phyloP scores from a whole-genome alignment of 306 rosid species.

The Cajanus cajan region DNA sequence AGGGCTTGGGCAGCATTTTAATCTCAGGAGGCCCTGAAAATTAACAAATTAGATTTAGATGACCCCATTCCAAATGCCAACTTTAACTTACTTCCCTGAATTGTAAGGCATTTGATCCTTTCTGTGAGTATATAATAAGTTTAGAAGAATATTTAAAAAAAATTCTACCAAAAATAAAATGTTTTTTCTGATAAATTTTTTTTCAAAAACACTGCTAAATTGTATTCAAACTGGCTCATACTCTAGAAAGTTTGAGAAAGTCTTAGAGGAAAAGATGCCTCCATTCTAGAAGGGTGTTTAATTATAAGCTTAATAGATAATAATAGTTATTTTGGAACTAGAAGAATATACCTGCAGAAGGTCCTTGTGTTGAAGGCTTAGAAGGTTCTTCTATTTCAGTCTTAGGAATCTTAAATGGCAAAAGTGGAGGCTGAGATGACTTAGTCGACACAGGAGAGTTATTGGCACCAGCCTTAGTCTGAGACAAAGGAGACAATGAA shows the following conservation, averaged over 20 bases:
- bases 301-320: not conserved
- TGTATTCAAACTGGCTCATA: no score
- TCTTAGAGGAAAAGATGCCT: constrained; percentile 26
- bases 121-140: no score
- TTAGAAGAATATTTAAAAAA: no score
- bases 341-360: not conserved
- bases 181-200: no score
- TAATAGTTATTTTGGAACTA: no score
- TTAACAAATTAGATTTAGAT: constrained; percentile 47
- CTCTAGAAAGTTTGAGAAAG: constrained; percentile 32
- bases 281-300: constrained; percentile 31
- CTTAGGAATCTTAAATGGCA: no score
- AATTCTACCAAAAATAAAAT: no score
- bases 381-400: no score
- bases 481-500: constrained; percentile 30
- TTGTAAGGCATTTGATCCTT: constrained; percentile 36
- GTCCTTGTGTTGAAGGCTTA: constrained; percentile 25
- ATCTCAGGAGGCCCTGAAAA: constrained; percentile 42
- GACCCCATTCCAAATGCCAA: constrained; percentile 40
- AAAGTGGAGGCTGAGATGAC: constrained; percentile 30
- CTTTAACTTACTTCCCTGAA: constrained; percentile 37
- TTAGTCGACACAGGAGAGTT: constrained; percentile 22
- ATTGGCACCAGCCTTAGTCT: constrained; percentile 26
- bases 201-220: no score
- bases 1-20: constrained; percentile 44